These are phyloP conservation scores for Isatis lusitanica DNA, from an alignment of 441 rosid species.

Conservation along the genomic window DNA sequence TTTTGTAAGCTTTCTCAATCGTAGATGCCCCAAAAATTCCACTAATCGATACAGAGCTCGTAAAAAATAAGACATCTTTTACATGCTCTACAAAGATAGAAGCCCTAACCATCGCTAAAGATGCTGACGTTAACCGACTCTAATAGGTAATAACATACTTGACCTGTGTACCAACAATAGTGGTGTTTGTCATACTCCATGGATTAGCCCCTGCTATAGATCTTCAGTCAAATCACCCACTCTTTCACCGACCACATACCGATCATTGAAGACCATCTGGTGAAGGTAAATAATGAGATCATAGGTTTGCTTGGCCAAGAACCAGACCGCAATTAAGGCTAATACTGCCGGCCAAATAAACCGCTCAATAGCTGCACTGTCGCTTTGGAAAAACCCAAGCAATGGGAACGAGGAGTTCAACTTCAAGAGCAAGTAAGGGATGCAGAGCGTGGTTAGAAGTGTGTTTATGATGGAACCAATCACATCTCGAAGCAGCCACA, in stretches of 20 bases:
- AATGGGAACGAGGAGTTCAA: slow-evolving; percentile 4
- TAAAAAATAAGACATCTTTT: too few species aligned
- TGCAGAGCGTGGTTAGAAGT: background rate
- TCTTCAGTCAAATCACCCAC: slow-evolving; percentile 22
- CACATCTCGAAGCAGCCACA: slow-evolving; percentile 27
- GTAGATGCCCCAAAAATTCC: too few species aligned
- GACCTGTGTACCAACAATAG: too few species aligned
- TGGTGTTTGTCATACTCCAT: too few species aligned
- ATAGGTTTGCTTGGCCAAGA: slow-evolving; percentile 2
- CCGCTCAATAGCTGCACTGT: background rate
- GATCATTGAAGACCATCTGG: slow-evolving; percentile 7
- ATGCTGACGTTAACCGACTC: too few species aligned
- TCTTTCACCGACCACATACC: slow-evolving; percentile 27
- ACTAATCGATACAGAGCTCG: too few species aligned
- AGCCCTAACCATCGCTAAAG: too few species aligned
- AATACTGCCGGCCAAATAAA: slow-evolving; percentile 6
- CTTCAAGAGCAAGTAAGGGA: slow-evolving; percentile 27
- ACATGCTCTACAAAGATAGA: too few species aligned
- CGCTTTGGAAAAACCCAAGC: slow-evolving; percentile 17
- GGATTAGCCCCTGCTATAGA: background rate
- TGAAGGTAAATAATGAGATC: slow-evolving; percentile 18
- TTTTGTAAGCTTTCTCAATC: too few species aligned
- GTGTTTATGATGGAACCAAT: slow-evolving; percentile 16
- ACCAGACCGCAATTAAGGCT: background rate
- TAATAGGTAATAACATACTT: too few species aligned